phyloP scores from a whole-genome alignment of 2,329 filamentous ascomycete genomes.

The Madurella fahalii region DNA sequence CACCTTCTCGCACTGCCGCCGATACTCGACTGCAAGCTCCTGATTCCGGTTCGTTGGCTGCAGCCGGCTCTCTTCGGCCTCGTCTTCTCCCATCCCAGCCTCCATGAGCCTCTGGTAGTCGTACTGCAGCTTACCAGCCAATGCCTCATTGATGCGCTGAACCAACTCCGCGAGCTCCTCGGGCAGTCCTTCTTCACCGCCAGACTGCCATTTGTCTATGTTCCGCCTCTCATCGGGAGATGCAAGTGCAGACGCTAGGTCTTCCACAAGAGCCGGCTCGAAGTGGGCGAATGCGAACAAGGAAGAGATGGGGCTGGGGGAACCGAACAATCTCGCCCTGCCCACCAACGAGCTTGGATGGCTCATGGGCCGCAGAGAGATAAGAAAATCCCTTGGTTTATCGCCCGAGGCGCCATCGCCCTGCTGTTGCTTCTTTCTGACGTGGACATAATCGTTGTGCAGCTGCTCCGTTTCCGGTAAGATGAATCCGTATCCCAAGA shows the following conservation, averaged over 20 bases:
- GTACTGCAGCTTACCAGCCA: slow-evolving; percentile 37
- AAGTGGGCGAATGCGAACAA: slow-evolving; percentile 43
- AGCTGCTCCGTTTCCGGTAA: slow-evolving; percentile 44
- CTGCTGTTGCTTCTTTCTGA: slow-evolving; percentile 42
- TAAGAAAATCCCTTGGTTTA: slow-evolving; percentile 43
- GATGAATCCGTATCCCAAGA: slow-evolving; percentile 61
- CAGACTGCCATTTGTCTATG: slow-evolving; percentile 11
- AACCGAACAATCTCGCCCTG: slow-evolving; percentile 36
- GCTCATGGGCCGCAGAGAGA: slow-evolving; percentile 48
- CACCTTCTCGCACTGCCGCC: slow-evolving; percentile 45
- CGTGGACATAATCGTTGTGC: slow-evolving; percentile 58
- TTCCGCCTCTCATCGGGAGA: slow-evolving; percentile 24
- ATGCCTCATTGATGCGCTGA: slow-evolving; percentile 30
- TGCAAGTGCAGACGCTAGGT: slow-evolving; percentile 35
- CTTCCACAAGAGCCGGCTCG: slow-evolving; percentile 50
- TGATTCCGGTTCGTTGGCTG: slow-evolving; percentile 40
- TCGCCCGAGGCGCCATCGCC: slow-evolving; percentile 18
- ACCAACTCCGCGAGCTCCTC: slow-evolving; percentile 29
- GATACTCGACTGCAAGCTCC: slow-evolving; percentile 46
- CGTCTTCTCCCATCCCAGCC: slow-evolving; percentile 41
- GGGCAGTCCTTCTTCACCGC: slow-evolving; percentile 29
- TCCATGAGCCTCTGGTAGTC: slow-evolving; percentile 43
- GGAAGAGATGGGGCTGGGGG: slow-evolving; percentile 31
- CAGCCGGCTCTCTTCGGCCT: slow-evolving; percentile 30
- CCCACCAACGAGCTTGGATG: slow-evolving; percentile 47